Evolutionary conservation across 306 rosid species (phyloP), one percentile per base, ranked within the genome.

Genomic region (Pyrus communis): DNA sequence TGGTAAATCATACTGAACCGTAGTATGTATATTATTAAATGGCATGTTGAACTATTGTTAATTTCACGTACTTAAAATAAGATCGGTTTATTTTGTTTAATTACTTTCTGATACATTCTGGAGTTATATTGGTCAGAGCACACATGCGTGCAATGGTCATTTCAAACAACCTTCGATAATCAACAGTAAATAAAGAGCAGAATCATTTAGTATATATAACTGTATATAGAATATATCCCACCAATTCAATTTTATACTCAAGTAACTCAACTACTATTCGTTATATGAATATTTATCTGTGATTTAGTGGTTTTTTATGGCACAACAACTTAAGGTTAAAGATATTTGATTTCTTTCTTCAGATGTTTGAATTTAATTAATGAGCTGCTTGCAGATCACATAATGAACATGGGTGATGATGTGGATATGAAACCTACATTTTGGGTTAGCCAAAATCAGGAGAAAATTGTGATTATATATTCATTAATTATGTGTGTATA

Each of bases 391-490:
- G 77, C 68, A 55, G 76, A 46, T 17, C 40, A 40, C 42, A 73
- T 15, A 51, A 38, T 38, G 9, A 38, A 51, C 57, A 35, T 59
- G 68, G 75, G 27, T 15, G 54, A 23, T 22, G 5, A 5, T 38
- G 10, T 35, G 52, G 51, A 71, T 33, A n/a, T 55, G 51, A 71
- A 54, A 58, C 33, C 38, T 1, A 31, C 45, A n/a, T 4, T 4
- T n/a, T 51, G 19, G 38, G 27, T 25, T 31, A 33, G 45, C 14
- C 25, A 31, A 6, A 35, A 22, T 60, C 59, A 74, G 69, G 77
- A 28, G 43, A 74, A 74, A 40, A 74, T 4, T 73, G 77, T 74
- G 77, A 27, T 74, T 42, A 42, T 38, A 40, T 19, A 67, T 40
- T 38, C 9, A 42, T 5, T 21, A 9, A 67, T 38, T 12, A 25